Evolutionary conservation across 2,329 filamentous ascomycete genomes (phyloP), one percentile per base, ranked within the genome.

Genomic region (Alternaria arbusti): DNA sequence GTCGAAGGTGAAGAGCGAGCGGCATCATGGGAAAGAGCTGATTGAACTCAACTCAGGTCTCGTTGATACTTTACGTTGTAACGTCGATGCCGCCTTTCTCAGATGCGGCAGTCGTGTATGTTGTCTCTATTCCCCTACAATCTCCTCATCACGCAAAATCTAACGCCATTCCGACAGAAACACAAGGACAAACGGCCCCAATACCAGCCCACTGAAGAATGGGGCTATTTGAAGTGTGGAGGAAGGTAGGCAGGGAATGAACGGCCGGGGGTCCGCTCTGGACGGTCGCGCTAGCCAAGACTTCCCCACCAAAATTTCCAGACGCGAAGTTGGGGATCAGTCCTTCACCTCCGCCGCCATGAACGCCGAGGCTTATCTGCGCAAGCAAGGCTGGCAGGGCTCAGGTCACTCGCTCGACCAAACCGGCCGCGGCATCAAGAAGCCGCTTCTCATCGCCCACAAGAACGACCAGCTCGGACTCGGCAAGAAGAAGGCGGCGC

Each of bases 351-450:
- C 51, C 43, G 20, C 45, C 51, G 50, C 61, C 28, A 97, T 98
- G 94, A 87, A 98, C 81, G 91, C 94, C 59, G 87, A 91, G 79
- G 91, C 91, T 73, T 90, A 96, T 73, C 89, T 98, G 71, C 89
- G 90, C 70, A 87, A 89, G 71, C 94, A 97, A 80, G 95, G 95
- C 78, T 98, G 95, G 95, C 89, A 91, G 63, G 95, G 95, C 70
- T 88, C 89, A 40, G 95, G 95, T 67, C 93, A 97, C 81, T 93
- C 94, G 1, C 90, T 98, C 25, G 94, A 97, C 65, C 89, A 85
- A 17, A 89, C 91, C 78, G 85, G 86, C 55, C 90, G 90, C 65
- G 95, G 95, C 46, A 89, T 98, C 58, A 89, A 90, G 25, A 92
- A 91, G 71, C 95, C 95, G 6, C 86, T 98, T 26, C 88, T 97